Conservation (phyloP, 2,329 filamentous ascomycete species). For the Dactylellina sp. region DNA sequence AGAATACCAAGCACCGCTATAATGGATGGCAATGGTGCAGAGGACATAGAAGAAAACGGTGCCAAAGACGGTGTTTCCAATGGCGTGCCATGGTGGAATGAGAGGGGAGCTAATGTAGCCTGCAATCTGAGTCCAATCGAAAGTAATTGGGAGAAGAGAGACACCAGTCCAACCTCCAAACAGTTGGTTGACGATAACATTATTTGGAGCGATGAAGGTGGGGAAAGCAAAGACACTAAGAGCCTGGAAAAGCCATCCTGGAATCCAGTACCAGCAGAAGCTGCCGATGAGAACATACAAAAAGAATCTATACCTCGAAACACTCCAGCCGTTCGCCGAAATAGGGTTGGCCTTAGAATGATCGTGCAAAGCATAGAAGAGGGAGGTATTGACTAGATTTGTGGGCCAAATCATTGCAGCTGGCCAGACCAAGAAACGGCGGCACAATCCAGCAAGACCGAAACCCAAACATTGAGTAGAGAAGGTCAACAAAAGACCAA, state of each 20-base stretch:
- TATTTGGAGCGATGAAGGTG: constrained; percentile 78
- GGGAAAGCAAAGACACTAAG: constrained; percentile 77
- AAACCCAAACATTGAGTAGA: constrained; percentile 71
- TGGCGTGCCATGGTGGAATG: constrained; percentile 78
- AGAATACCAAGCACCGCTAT: constrained; percentile 74
- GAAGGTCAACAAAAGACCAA: constrained; percentile 68
- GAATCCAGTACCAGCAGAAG: constrained; percentile 77
- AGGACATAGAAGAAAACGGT: constrained; percentile 75
- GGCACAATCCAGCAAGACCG: constrained; percentile 67
- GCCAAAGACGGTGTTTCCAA: constrained; percentile 78
- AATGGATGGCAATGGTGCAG: constrained; percentile 73
- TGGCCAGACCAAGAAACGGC: constrained; percentile 57
- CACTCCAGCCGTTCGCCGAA: constrained; percentile 71
- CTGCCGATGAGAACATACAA: constrained; percentile 70
- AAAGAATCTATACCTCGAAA: constrained; percentile 76
- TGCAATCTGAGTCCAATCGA: constrained; percentile 80
- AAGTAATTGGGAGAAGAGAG: constrained; percentile 77
- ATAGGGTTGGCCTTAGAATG: constrained; percentile 69
- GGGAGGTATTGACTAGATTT: constrained; percentile 74
- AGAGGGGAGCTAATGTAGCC: constrained; percentile 76
- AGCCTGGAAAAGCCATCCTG: constrained; percentile 76
- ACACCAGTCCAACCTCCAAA: constrained; percentile 77
- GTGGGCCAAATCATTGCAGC: constrained; percentile 65
- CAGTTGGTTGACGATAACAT: constrained; percentile 76
- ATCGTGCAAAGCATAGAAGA: constrained; percentile 81